These are phyloP conservation scores for Nymphaea colorata DNA, from an alignment of 164 flowering plant species.

Conservation along the genomic window DNA sequence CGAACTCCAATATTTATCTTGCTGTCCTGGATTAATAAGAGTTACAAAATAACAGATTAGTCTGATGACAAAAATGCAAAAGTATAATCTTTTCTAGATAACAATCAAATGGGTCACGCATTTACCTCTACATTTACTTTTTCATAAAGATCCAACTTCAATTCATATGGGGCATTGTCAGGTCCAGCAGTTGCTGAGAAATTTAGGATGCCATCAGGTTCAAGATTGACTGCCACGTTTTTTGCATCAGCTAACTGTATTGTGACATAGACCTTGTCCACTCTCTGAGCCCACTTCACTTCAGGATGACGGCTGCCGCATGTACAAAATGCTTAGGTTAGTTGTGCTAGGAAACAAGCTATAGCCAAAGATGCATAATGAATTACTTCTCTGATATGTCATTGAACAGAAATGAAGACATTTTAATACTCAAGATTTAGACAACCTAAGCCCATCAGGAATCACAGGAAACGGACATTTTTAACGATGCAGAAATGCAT, in stretches of 20 bases:
- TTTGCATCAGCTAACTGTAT: slow-evolving; percentile 69
- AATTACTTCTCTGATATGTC: too few relatives aligned
- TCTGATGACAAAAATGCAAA: neutral
- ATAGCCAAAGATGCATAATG: too few relatives aligned
- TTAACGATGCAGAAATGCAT: too few relatives aligned
- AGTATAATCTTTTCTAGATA: too few relatives aligned
- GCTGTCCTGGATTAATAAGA: slow-evolving; percentile 43
- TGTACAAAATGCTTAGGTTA: too few relatives aligned
- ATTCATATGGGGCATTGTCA: slow-evolving; percentile 43
- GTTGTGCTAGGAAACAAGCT: too few relatives aligned
- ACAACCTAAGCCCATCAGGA: too few relatives aligned
- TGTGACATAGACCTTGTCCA: slow-evolving; percentile 64
- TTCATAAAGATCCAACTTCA: slow-evolving; percentile 61
- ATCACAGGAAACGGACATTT: too few relatives aligned
- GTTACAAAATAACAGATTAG: neutral
- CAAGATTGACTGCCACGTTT: slow-evolving; percentile 62
- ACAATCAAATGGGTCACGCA: neutral
- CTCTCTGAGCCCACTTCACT: slow-evolving; percentile 93
- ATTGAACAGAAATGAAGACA: too few relatives aligned
- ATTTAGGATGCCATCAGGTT: slow-evolving; percentile 69
- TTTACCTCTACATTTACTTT: slow-evolving; percentile 83
- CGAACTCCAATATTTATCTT: slow-evolving; percentile 64
- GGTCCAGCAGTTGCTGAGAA: slow-evolving; percentile 70
- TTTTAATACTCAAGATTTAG: too few relatives aligned
- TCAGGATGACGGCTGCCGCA: slow-evolving; percentile 67